These are phyloP conservation scores for Cyanidium caldarium DNA, from an alignment of 23 red algal genomes.

Conservation along the genomic window DNA sequence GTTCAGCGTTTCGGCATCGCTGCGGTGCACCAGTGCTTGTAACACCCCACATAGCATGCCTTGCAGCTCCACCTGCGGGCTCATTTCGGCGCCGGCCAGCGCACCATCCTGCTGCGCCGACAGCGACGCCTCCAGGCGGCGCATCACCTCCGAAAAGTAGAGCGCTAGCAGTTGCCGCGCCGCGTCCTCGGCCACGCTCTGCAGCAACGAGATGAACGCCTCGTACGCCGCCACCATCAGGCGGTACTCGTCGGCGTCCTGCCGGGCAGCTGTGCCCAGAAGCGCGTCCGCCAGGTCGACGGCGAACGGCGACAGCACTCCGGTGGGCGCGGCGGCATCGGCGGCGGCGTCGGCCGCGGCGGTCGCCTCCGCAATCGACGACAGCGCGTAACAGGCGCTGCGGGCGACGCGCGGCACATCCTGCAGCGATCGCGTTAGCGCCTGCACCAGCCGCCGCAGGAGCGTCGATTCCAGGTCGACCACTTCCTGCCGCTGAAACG, in stretches of 20 bases:
- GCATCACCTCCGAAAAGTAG: conserved; percentile 35
- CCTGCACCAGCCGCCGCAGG: not conserved
- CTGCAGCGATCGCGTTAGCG: not conserved
- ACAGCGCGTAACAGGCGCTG: conserved; percentile 10
- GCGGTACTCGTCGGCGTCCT: conserved; percentile 54
- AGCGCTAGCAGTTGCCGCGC: conserved; percentile 14
- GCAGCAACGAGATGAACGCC: conserved; percentile 48
- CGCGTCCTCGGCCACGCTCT: conserved; percentile 27
- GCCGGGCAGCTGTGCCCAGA: conserved; percentile 22
- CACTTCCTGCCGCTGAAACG: conserved; percentile 19
- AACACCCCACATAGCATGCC: conserved; percentile 70
- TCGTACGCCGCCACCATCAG: conserved; percentile 73
- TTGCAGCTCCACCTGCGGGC: conserved; percentile 44
- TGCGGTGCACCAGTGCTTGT: conserved; percentile 10
- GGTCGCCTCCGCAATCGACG: conserved; percentile 58
- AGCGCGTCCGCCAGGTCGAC: conserved; percentile 1
- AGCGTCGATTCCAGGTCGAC: not conserved
- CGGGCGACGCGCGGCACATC: conserved; percentile 14
- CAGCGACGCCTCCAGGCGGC: conserved; percentile 51
- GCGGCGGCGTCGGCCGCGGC: conserved; percentile 18
- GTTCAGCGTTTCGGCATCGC: not conserved
- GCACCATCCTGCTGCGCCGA: conserved; percentile 13
- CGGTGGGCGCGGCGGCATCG: conserved; percentile 4
- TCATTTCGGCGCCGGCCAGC: conserved; percentile 27
- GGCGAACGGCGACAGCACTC: too few species aligned